Evolutionary conservation across 1,284 basidiomycete genomes (phyloP).

Genomic region (Limonomyces culmigenus): DNA sequence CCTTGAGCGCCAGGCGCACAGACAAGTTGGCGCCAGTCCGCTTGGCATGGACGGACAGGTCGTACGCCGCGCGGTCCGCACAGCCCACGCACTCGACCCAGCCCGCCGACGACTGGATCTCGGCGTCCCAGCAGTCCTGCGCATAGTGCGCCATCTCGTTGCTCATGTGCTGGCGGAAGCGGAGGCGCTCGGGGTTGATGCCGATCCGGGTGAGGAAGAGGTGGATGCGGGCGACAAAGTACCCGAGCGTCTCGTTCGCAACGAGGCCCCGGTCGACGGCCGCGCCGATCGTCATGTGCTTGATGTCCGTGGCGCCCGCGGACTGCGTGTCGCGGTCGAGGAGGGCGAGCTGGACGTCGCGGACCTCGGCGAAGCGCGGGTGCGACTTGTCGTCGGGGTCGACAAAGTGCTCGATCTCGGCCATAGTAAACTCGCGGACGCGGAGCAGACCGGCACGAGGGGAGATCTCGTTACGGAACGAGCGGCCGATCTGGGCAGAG

Average conservation of each 20-base stretch:
- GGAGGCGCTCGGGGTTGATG: slow-evolving; percentile 70
- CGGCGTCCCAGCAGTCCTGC: slow-evolving; percentile 98
- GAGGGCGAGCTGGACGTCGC: slow-evolving; percentile 60
- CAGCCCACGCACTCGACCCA: slow-evolving; percentile 99
- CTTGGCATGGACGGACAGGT: slow-evolving; percentile 40
- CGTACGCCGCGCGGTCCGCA: slow-evolving; percentile 95
- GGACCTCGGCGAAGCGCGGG: slow-evolving; percentile 69
- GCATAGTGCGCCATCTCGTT: slow-evolving; percentile 99
- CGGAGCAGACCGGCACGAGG: slow-evolving; percentile 91
- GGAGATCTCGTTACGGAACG: slow-evolving; percentile 97
- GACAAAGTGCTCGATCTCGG: slow-evolving; percentile 98
- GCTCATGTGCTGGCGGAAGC: slow-evolving; percentile 94
- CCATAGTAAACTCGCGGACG: slow-evolving; percentile 99
- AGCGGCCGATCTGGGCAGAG: slow-evolving; percentile 90
- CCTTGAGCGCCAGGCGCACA: slow-evolving; percentile 73
- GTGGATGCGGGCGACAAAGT: slow-evolving; percentile 90
- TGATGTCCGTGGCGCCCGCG: slow-evolving; percentile 55
- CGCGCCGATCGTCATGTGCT: slow-evolving; percentile 68
- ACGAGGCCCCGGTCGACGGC: slow-evolving; percentile 80
- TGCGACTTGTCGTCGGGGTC: slow-evolving; percentile 91
- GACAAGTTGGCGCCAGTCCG: slow-evolving; percentile 61
- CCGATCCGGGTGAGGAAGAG: slow-evolving; percentile 89
- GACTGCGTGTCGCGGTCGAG: slow-evolving; percentile 77
- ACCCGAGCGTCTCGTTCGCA: slow-evolving; percentile 95
- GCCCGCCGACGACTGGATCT: slow-evolving; percentile 87